phyloP scores from a whole-genome alignment of 352 stramenopile species.

The Globisporangium splendens region DNA sequence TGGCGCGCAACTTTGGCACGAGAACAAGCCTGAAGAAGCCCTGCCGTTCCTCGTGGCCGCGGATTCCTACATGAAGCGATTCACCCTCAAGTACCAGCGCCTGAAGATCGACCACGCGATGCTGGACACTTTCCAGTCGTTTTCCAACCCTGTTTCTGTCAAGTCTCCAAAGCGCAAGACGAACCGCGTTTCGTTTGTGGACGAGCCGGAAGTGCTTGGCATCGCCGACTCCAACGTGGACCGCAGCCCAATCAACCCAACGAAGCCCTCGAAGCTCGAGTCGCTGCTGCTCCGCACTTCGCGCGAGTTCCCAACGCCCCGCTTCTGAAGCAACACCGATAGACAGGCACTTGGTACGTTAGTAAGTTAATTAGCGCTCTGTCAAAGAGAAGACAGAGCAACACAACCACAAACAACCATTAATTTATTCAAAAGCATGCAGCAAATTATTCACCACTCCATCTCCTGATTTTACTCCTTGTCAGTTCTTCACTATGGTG shows the following conservation, averaged over 20 bases:
- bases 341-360: slow-evolving; percentile 2
- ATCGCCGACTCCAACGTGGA: slow-evolving; percentile 70
- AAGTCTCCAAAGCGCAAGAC: slow-evolving; percentile 24
- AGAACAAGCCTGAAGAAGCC: slow-evolving; percentile 82
- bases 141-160: not conserved
- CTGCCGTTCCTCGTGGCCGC: slow-evolving; percentile 74
- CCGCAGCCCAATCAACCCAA: slow-evolving; percentile 68
- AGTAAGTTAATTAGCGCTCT: slow-evolving; percentile 13
- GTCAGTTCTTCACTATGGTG: not conserved
- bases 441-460: too few relatives aligned
- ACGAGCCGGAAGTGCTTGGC: slow-evolving; percentile 60
- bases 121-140: slow-evolving; percentile 57
- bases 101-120: slow-evolving; percentile 84
- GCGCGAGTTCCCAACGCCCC: slow-evolving; percentile 74
- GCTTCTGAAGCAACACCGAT: slow-evolving; percentile 39
- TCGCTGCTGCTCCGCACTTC: slow-evolving; percentile 79
- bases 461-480: not conserved
- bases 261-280: slow-evolving; percentile 79
- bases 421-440: slow-evolving; percentile 14
- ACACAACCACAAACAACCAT: not conserved
- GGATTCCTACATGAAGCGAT: slow-evolving; percentile 88
- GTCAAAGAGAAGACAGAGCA: slow-evolving; percentile 9
- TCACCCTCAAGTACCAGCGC: slow-evolving; percentile 84
- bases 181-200: slow-evolving; percentile 64
- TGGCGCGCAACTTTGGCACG: slow-evolving; percentile 80